Percentiles rank a stretch among this genome's conserved stretches.
These are phyloP conservation scores for Oenanthe sinensis DNA, from an alignment of 129 eudicot genomes.

Conservation along the genomic window DNA sequence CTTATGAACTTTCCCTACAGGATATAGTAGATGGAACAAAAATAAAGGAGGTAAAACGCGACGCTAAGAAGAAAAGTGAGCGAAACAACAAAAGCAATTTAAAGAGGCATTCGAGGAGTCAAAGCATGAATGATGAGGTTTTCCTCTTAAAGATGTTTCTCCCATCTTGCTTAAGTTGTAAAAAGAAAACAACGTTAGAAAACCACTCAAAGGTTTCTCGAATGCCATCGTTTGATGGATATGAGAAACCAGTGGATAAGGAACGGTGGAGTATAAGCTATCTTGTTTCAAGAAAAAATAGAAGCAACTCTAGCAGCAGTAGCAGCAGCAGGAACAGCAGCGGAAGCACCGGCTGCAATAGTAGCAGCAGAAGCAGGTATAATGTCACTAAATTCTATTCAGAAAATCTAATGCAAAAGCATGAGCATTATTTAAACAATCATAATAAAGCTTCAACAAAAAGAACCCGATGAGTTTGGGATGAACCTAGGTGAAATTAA, in stretches of 20 bases:
- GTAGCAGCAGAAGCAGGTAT: slow-evolving; percentile 13
- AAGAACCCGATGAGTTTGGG: background rate
- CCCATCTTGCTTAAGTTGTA: slow-evolving; percentile 29
- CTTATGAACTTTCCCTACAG: slow-evolving; percentile 44
- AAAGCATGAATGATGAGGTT: slow-evolving; percentile 53
- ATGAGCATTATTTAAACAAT: background rate
- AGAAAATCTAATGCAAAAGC: background rate
- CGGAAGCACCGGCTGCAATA: slow-evolving; percentile 1
- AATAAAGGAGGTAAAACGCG: background rate
- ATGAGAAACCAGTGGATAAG: slow-evolving; percentile 7
- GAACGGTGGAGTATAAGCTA: slow-evolving; percentile 2
- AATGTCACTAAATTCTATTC: background rate
- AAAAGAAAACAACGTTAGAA: slow-evolving; percentile 15
- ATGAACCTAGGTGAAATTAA: background rate
- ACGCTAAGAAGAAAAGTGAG: slow-evolving; percentile 14
- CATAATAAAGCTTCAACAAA: background rate
- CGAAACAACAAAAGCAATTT: background rate
- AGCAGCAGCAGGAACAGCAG: slow-evolving; percentile 10
- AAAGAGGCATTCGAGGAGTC: slow-evolving; percentile 27
- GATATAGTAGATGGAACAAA: slow-evolving; percentile 40
- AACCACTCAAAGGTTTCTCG: slow-evolving; percentile 1
- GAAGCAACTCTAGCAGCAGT: background rate
- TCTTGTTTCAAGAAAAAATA: slow-evolving; percentile 5
- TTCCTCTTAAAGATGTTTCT: slow-evolving; percentile 46
- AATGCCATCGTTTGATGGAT: slow-evolving; percentile 13